Evolutionary conservation across 1,139 yeast genomes (phyloP).

Genomic region (Protomyces macrosporus): DNA sequence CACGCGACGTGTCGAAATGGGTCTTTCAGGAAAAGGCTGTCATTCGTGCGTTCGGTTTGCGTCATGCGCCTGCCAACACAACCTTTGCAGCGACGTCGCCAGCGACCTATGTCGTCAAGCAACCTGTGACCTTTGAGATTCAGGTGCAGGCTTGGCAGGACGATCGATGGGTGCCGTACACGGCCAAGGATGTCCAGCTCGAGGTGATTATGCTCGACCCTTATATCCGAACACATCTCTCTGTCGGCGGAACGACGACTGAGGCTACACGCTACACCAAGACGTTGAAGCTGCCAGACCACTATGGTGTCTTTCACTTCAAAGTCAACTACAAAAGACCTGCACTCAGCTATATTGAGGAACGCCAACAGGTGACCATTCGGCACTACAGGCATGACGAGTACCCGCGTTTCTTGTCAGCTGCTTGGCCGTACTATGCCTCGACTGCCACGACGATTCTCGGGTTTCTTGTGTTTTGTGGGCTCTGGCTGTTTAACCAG

Average conservation of each 20-base stretch:
- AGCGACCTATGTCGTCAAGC: constrained; percentile 33
- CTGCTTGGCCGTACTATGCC: constrained; percentile 79
- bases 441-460: constrained; percentile 63
- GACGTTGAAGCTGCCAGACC: constrained; percentile 78
- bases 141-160: constrained; percentile 60
- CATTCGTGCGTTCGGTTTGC: constrained; percentile 52
- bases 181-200: constrained; percentile 61
- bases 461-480: constrained; percentile 71
- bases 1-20: constrained; percentile 64
- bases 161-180: constrained; percentile 67
- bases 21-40: constrained; percentile 64
- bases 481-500: constrained; percentile 48
- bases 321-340: constrained; percentile 70
- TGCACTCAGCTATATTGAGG: constrained; percentile 67
- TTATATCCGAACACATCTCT: constrained; percentile 64
- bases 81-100: constrained; percentile 59
- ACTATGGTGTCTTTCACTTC: constrained; percentile 93
- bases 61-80: constrained; percentile 43
- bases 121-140: constrained; percentile 47
- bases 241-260: constrained; percentile 35
- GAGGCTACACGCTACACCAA: constrained; percentile 46
- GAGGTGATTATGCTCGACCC: constrained; percentile 92
- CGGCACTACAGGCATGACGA: constrained; percentile 96
- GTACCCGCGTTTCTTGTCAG: constrained; percentile 74
- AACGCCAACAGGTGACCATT: constrained; percentile 68